Conservation (phyloP, 345 rosid genomes). For the Syzygium aqueum region DNA sequence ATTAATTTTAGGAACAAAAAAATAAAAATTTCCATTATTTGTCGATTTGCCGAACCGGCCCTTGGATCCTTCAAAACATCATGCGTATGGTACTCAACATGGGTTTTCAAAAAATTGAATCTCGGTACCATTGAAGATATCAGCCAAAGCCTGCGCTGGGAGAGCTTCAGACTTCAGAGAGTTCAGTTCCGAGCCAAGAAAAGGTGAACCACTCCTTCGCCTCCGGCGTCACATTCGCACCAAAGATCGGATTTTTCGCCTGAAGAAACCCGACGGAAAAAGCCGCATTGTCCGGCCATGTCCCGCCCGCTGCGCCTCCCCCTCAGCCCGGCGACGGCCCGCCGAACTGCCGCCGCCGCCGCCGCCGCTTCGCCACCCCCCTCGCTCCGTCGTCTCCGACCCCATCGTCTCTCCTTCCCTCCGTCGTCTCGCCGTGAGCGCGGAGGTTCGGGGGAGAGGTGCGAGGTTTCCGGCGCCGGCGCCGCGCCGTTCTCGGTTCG, state of each 20-base stretch:
- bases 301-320: not conserved
- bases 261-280: not conserved
- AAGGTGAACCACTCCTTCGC: not conserved
- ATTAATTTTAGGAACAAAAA: fast-evolving
- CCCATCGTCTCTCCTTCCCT: not conserved
- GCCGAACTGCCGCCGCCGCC: not conserved
- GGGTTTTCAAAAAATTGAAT: not conserved
- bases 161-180: not conserved
- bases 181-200: not conserved
- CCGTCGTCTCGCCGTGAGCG: not conserved
- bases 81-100: not conserved
- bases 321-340: not conserved
- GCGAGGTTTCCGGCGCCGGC: not conserved
- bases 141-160: not conserved
- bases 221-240: not conserved
- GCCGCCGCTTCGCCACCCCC: not conserved
- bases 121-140: not conserved
- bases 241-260: not conserved
- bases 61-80: not conserved
- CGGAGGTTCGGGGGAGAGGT: not conserved
- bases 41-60: no score
- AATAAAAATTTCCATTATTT: no score
- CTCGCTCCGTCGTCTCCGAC: not conserved
- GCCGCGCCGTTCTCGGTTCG: not conserved
- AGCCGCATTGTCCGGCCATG: not conserved